phyloP scores from a whole-genome alignment of 2,329 filamentous ascomycete genomes.

The Cordyceps militaris region DNA sequence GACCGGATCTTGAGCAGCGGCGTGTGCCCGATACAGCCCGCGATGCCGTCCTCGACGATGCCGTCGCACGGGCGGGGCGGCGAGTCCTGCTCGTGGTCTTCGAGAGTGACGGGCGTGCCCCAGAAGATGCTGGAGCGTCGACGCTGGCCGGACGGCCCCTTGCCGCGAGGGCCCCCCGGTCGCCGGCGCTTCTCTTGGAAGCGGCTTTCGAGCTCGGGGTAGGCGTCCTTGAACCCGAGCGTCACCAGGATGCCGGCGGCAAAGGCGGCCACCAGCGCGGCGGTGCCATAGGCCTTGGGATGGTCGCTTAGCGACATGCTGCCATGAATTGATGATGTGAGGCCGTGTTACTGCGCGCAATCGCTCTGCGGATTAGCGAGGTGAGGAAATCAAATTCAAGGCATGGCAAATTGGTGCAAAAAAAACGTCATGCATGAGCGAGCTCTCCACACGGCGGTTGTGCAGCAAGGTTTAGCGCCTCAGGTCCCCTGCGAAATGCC shows the following conservation, averaged over 20 bases:
- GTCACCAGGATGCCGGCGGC: slow-evolving; percentile 69
- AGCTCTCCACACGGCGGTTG: background rate
- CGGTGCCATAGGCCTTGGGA: slow-evolving; percentile 54
- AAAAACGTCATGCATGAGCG: background rate
- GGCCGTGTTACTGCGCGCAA: background rate
- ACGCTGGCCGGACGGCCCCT: slow-evolving; percentile 10
- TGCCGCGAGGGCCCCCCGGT: slow-evolving; percentile 12
- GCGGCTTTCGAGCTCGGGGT: slow-evolving; percentile 63
- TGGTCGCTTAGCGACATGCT: slow-evolving; percentile 55
- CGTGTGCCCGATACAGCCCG: slow-evolving; percentile 89
- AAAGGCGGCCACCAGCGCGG: slow-evolving; percentile 66
- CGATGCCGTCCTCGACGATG: slow-evolving; percentile 66
- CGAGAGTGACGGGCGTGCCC: slow-evolving; percentile 42
- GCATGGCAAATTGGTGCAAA: background rate
- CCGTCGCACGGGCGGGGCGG: slow-evolving; percentile 14
- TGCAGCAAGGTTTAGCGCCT: background rate
- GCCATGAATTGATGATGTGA: slow-evolving; percentile 6
- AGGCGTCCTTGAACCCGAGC: slow-evolving; percentile 71
- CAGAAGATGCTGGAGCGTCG: slow-evolving; percentile 39
- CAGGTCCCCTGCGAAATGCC: background rate
- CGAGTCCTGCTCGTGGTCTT: slow-evolving; percentile 44
- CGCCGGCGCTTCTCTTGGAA: slow-evolving; percentile 43
- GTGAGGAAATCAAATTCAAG: background rate
- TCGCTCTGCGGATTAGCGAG: background rate
- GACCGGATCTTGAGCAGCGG: slow-evolving; percentile 81